Conservation (phyloP, 2,329 filamentous ascomycete species). For the Davidsoniella neocaledoniae region DNA sequence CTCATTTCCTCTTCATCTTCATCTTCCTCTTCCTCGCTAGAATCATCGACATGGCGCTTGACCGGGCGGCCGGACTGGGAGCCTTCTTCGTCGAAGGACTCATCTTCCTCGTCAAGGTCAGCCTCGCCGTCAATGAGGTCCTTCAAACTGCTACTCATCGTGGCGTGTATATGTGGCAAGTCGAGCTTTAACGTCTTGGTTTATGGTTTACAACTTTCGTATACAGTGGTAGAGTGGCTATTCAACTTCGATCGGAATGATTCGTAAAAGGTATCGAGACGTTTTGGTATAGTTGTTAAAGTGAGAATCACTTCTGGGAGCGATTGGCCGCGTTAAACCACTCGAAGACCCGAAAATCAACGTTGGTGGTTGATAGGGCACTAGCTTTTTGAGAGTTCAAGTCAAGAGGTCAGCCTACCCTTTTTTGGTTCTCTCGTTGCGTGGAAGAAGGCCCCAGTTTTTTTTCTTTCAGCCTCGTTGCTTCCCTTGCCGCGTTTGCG, state of each 20-base stretch:
- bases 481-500: conserved; percentile 9
- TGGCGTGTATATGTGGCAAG: neutral
- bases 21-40: conserved; percentile 81
- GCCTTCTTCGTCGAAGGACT: conserved; percentile 64
- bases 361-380: no score
- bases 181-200: neutral
- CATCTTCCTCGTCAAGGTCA: conserved; percentile 73
- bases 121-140: conserved; percentile 75
- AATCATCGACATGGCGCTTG: conserved; percentile 38
- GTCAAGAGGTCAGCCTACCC: no score
- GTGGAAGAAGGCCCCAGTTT: conserved; percentile 11
- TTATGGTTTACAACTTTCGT: neutral
- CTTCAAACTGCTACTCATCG: conserved; percentile 47
- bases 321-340: neutral
- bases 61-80: conserved; percentile 3
- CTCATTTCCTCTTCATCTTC: conserved; percentile 80
- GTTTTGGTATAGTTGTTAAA: neutral
- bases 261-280: neutral
- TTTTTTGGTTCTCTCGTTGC: neutral
- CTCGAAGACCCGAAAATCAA: no score
- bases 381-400: neutral
- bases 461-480: conserved; percentile 12
- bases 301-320: no score
- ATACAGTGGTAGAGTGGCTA: neutral
- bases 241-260: neutral